Evolutionary conservation across 805 yeast genomes (phyloP).

Genomic region (Candida sanyiensis): DNA sequence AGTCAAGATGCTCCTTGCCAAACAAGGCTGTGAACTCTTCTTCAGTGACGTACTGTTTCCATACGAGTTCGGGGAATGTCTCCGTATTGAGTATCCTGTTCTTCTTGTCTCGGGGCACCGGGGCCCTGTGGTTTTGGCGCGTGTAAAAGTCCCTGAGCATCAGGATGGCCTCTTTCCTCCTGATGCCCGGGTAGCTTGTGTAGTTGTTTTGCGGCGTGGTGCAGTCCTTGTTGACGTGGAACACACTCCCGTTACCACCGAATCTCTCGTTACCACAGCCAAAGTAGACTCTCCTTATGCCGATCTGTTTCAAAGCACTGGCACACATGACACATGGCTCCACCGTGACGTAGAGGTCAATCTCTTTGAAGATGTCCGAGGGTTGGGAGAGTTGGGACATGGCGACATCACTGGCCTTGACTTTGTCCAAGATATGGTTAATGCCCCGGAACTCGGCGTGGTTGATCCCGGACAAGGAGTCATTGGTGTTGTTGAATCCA

Average conservation of each 20-base stretch:
- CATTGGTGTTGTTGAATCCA: constrained; percentile 85
- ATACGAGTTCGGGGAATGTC: constrained; percentile 55
- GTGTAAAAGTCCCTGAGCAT: constrained; percentile 79
- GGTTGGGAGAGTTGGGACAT: constrained; percentile 21
- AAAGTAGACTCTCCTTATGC: constrained; percentile 67
- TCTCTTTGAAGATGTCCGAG: constrained; percentile 40
- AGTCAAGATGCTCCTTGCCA: constrained; percentile 11
- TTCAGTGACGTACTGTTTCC: constrained; percentile 44
- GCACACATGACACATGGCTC: constrained; percentile 99
- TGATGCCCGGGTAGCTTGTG: constrained; percentile 67
- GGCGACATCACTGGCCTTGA: constrained; percentile 20
- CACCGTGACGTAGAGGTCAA: constrained; percentile 84
- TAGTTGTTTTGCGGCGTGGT: constrained; percentile 33
- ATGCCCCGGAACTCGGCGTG: constrained; percentile 93
- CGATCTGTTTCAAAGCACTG: constrained; percentile 76
- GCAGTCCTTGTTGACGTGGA: constrained; percentile 47
- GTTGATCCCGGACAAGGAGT: constrained; percentile 76
- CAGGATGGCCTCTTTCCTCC: constrained; percentile 76
- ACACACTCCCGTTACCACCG: constrained; percentile 93
- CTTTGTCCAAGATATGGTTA: constrained; percentile 39
- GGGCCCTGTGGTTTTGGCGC: constrained; percentile 81
- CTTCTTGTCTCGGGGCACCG: constrained; percentile 70
- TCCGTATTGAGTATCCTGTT: constrained; percentile 53
- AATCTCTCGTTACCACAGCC: constrained; percentile 95
- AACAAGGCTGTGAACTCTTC: constrained; percentile 47